Evolutionary conservation across 306 rosid genomes (phyloP), one percentile per base, ranked within the genome.

Genomic region (Abrus precatorius): DNA sequence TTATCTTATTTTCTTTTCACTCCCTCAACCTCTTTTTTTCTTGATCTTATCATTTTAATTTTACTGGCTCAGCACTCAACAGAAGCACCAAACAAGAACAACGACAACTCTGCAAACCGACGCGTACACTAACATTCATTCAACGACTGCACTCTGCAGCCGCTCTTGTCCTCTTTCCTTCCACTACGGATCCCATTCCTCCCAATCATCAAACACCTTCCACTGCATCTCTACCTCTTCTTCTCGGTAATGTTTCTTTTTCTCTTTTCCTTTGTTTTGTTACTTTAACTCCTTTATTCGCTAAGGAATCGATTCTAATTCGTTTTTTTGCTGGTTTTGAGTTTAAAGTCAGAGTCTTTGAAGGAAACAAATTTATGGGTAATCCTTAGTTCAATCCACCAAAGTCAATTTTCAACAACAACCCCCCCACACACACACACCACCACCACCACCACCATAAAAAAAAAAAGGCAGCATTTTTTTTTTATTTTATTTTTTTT

Each of bases 41-140:
- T 0, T 63, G 2, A 3, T n/a, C 0, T 36, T 20, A 20, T 20
- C 20, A 20, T 38, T 40, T 41, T 6, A 40, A 63, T 63, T 6
- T 63, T 12, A 4, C 10, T 13, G 40, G 29, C 29, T 56, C 4
- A 64, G 53, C 20, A 20, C 20, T 20, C 20, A 20, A 20, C 20
- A 20, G 20, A 20, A 20, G 20, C 72, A 76, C 64, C 80, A 76
- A 76, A 76, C 32, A 20, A 34, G 12, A 79, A 56, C 29, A 32
- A 69, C 5, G 55, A 70, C 71, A 49, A 80, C 60, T 81, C 64
- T 62, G 38, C 78, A 80, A 20, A 10, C 44, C 36, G 56, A 71
- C 78, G 83, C 78, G 72, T 71, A 75, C 71, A 36, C 68, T 29
- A 75, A 57, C 66, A 45, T 73, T 64, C 84, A 43, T 72, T 52